phyloP scores from a whole-genome alignment of 192 early-diverging fungal genomes.

The Podila horticola region DNA sequence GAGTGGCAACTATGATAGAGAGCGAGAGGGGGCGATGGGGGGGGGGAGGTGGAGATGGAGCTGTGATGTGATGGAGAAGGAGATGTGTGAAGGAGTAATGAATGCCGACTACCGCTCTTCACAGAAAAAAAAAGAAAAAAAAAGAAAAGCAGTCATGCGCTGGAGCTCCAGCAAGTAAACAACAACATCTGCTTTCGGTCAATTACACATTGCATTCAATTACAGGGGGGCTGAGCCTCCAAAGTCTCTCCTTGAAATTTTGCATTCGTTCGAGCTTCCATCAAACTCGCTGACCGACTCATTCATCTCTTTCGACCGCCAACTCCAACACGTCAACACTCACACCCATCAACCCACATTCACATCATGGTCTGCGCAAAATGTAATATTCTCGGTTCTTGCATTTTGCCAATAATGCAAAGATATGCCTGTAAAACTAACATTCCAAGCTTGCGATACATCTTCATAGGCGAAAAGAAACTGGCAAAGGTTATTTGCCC shows the following conservation, averaged over 20 bases:
- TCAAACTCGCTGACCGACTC: neutral
- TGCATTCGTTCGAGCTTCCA: neutral
- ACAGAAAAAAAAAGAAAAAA: conserved; percentile 33
- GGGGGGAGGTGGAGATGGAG: neutral
- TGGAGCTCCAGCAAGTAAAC: conserved; percentile 7
- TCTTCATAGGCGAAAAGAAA: conserved; percentile 66
- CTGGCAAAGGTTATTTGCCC: conserved; percentile 65
- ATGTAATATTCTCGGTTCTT: conserved; percentile 32
- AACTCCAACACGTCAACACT: neutral
- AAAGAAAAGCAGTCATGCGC: conserved; percentile 10
- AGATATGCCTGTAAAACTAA: neutral
- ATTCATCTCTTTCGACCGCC: conserved; percentile 2
- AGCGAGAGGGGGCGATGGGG: conserved; percentile 1
- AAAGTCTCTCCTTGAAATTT: neutral
- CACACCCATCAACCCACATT: neutral
- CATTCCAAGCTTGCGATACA: neutral
- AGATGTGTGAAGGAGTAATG: neutral
- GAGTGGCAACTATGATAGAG: neutral
- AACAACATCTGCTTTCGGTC: conserved; percentile 5
- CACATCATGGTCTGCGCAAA: conserved; percentile 61
- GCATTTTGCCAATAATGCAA: neutral
- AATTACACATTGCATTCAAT: conserved; percentile 8
- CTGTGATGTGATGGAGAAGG: neutral
- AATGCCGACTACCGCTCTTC: neutral
- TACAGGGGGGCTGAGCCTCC: neutral